Conservation (phyloP, 495 filamentous ascomycete species). For the Rusavskia elegans region DNA sequence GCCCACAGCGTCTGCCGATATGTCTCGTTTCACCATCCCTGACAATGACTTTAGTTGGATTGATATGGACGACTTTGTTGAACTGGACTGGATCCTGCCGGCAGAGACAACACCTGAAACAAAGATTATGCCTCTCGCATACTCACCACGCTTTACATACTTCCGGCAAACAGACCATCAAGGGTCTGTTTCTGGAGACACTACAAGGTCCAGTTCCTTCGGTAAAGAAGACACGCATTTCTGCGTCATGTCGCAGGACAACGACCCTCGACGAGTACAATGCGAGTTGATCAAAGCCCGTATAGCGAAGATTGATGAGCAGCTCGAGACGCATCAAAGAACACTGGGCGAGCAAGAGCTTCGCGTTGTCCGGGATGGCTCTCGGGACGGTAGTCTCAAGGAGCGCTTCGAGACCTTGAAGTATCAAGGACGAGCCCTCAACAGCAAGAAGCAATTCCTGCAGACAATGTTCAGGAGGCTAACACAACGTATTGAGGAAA, state of each 20-base stretch:
- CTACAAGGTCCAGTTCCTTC: slow-evolving; percentile 65
- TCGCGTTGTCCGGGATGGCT: slow-evolving; percentile 37
- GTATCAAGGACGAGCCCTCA: slow-evolving; percentile 52
- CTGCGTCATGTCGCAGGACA: slow-evolving; percentile 87
- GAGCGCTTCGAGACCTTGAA: slow-evolving; percentile 50
- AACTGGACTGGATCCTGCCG: slow-evolving; percentile 89
- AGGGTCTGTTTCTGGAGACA: slow-evolving; percentile 47
- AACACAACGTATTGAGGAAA: slow-evolving; percentile 33
- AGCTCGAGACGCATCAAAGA: slow-evolving; percentile 55
- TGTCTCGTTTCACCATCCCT: slow-evolving; percentile 84
- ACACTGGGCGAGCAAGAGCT: slow-evolving; percentile 50
- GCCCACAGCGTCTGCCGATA: slow-evolving; percentile 39
- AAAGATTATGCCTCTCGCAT: slow-evolving; percentile 81
- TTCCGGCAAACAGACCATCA: slow-evolving; percentile 93
- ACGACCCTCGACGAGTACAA: slow-evolving; percentile 84
- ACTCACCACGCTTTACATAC: slow-evolving; percentile 87
- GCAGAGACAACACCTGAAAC: slow-evolving; percentile 83
- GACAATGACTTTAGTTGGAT: slow-evolving; percentile 92
- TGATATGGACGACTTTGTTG: slow-evolving; percentile 98
- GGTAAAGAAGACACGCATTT: slow-evolving; percentile 83
- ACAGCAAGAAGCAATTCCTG: slow-evolving; percentile 63
- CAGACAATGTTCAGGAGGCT: slow-evolving; percentile 57
- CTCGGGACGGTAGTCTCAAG: slow-evolving; percentile 33
- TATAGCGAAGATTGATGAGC: slow-evolving; percentile 58
- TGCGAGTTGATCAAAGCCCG: slow-evolving; percentile 68